A percentile compares a stretch with the other conserved stretches of the same genome.
Evolutionary conservation across 2,329 filamentous ascomycete species (phyloP).

Genomic region (Claviceps lovelessii): DNA sequence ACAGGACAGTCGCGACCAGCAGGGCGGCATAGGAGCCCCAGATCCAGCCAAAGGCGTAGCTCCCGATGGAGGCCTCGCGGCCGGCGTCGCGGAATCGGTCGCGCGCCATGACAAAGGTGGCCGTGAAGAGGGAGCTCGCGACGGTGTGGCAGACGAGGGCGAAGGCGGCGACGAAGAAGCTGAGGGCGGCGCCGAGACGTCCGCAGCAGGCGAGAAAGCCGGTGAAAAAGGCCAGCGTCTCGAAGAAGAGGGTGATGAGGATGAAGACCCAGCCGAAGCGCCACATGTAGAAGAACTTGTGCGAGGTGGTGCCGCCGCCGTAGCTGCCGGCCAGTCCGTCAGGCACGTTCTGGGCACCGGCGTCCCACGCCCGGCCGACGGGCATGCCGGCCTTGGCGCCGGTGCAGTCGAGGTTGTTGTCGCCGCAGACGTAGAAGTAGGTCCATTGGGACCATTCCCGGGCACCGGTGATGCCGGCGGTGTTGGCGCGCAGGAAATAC

Average conservation of each 20-base stretch:
- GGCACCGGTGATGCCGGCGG: constrained; percentile 55
- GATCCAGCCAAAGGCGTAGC: constrained; percentile 60
- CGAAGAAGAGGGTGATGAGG: constrained; percentile 72
- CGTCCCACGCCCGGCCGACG: constrained; percentile 57
- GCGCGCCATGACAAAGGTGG: constrained; percentile 54
- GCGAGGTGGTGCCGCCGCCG: constrained; percentile 39
- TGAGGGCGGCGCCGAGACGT: constrained; percentile 54
- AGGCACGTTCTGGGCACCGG: constrained; percentile 30
- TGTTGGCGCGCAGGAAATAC: constrained; percentile 76
- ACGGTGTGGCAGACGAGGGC: constrained; percentile 58
- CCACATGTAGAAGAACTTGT: constrained; percentile 65
- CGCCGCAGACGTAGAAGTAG: constrained; percentile 71
- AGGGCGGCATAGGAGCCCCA: constrained; percentile 58
- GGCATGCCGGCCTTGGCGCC: constrained; percentile 46
- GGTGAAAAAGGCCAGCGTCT: constrained; percentile 49
- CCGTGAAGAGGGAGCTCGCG: constrained; percentile 61
- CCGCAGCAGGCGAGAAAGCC: constrained; percentile 57
- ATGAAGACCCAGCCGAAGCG: constrained; percentile 89
- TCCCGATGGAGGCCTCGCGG: constrained; percentile 46
- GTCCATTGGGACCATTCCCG: constrained; percentile 67
- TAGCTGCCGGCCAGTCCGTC: constrained; percentile 33
- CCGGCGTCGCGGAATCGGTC: constrained; percentile 45
- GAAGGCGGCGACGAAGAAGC: constrained; percentile 39
- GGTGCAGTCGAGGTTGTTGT: constrained; percentile 50
- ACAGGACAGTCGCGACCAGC: constrained; percentile 51